A percentile compares a stretch with the other conserved stretches of the same genome.
These are phyloP conservation scores for Geum urbanum DNA, from an alignment of 306 rosid genomes.

Conservation along the genomic window DNA sequence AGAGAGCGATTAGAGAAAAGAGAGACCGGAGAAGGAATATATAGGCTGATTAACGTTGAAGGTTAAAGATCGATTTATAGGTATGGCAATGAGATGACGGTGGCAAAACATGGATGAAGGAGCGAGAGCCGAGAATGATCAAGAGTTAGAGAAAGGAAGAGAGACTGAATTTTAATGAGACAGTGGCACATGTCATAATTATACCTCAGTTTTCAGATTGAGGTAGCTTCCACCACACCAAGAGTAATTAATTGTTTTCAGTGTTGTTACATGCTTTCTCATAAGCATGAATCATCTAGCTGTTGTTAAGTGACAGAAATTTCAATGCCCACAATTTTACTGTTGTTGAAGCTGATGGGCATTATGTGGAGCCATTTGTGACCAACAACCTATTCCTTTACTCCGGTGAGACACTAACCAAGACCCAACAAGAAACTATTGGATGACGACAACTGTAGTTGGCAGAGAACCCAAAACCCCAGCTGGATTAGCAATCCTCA, in stretches of 20 bases:
- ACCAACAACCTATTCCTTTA: slow-evolving; percentile 22
- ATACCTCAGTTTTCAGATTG: slow-evolving; percentile 56
- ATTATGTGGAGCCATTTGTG: slow-evolving; percentile 35
- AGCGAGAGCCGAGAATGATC: too few relatives aligned
- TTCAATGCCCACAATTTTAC: slow-evolving; percentile 16
- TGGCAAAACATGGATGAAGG: too few relatives aligned
- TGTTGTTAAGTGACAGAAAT: not conserved
- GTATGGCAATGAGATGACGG: too few relatives aligned
- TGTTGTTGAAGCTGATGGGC: slow-evolving; percentile 35
- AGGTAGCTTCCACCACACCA: slow-evolving; percentile 46
- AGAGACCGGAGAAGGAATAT: too few relatives aligned
- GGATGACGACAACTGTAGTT: slow-evolving; percentile 22
- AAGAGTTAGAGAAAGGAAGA: too few relatives aligned
- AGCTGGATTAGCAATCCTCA: slow-evolving; percentile 25
- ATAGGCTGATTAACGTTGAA: too few relatives aligned
- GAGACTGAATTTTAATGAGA: too few relatives aligned
- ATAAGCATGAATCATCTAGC: not conserved
- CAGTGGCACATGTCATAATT: too few relatives aligned
- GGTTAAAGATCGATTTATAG: too few relatives aligned
- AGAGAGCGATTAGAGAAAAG: too few relatives aligned
- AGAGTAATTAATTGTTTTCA: not conserved
- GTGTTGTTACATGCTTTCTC: not conserved
- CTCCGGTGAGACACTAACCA: slow-evolving; percentile 33
- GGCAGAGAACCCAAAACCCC: slow-evolving; percentile 22
- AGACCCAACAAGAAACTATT: slow-evolving; percentile 30